Evolutionary conservation across 805 yeast species (phyloP), one percentile per base, ranked within the genome.

Genomic region (Metschnikowia bowlesiae): DNA sequence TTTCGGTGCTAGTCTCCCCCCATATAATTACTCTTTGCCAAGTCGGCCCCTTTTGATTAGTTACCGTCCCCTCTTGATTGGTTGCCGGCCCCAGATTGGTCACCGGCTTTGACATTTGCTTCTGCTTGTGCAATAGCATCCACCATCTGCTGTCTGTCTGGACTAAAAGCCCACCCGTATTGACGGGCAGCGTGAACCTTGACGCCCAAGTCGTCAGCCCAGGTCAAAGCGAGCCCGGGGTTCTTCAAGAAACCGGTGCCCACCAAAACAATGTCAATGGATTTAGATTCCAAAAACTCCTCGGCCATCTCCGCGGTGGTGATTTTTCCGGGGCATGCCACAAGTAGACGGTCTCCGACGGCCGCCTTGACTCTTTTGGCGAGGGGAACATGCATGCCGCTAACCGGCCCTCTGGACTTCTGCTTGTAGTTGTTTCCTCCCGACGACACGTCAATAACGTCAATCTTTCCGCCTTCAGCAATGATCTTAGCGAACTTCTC

Each of bases 371-470:
- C 53, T 4, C 66, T 67, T 48, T 58, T 61, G 6, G 85, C 76
- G 44, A 63, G 61, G 8, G 38, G 35, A 26, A 36, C 33, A 7
- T 46, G 48, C 7, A 39, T 26, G 8, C 30, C 41, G 9, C 39
- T 33, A 5, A 1, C 14, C 11, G 28, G 29, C 8, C 51, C 41
- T 36, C 46, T 31, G 18, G 48, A 47, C 7, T 36, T 30, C 22
- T 13, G 43, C 40, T 63, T 56, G 39, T 62, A 52, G 53, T 64
- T 65, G 58, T 71, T 73, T 42, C 83, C 83, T 51, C 84, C 85
- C 7, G 81, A 67, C 1, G 84, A 79, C 39, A 77, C 70, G 58
- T 83, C 87, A 34, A 82, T 53, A 14, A 81, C 63, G 51, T 79
- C 81, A 41, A 82, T 71, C 9, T 33, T 33, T 8, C 80, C 82